These are phyloP conservation scores for Lodderomyces margitis DNA, from an alignment of 1,139 yeast species.

Conservation along the genomic window DNA sequence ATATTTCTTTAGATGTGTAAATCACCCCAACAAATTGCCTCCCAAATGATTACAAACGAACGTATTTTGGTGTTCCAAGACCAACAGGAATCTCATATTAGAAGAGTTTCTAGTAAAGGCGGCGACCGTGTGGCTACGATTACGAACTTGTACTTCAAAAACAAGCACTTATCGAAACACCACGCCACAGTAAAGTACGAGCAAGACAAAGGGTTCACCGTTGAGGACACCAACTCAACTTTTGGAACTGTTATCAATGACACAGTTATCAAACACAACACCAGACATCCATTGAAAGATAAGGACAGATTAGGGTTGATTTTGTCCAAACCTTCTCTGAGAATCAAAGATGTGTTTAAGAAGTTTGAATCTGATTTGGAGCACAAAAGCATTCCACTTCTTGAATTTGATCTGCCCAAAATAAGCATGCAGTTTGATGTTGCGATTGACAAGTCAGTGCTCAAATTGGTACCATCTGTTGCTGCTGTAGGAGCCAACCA, in stretches of 20 bases:
- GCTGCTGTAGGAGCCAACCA: not conserved
- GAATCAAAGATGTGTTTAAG: conserved; percentile 19
- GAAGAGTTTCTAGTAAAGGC: conserved; percentile 31
- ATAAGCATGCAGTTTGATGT: conserved; percentile 26
- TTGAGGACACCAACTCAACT: conserved; percentile 23
- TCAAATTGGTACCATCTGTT: conserved; percentile 12
- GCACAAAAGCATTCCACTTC: conserved; percentile 19
- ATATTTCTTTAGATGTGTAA: not conserved
- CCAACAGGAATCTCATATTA: conserved; percentile 18
- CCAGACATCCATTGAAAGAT: conserved; percentile 18
- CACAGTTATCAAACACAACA: conserved; percentile 20
- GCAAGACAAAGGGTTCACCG: not conserved
- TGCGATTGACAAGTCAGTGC: conserved; percentile 9
- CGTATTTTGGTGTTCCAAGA: conserved; percentile 19
- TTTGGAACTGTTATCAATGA: conserved; percentile 41
- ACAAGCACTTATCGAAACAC: conserved; percentile 34
- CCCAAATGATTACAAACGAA: conserved; percentile 12
- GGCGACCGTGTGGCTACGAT: conserved; percentile 22
- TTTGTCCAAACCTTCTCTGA: conserved; percentile 28
- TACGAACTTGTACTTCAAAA: conserved; percentile 29
- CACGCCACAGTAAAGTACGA: conserved; percentile 16
- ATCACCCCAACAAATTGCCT: not conserved
- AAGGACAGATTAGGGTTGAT: conserved; percentile 35
- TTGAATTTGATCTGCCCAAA: conserved; percentile 24
- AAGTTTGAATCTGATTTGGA: conserved; percentile 8